Conservation (phyloP, 2,329 filamentous ascomycete genomes). For the Fusarium sp. region DNA sequence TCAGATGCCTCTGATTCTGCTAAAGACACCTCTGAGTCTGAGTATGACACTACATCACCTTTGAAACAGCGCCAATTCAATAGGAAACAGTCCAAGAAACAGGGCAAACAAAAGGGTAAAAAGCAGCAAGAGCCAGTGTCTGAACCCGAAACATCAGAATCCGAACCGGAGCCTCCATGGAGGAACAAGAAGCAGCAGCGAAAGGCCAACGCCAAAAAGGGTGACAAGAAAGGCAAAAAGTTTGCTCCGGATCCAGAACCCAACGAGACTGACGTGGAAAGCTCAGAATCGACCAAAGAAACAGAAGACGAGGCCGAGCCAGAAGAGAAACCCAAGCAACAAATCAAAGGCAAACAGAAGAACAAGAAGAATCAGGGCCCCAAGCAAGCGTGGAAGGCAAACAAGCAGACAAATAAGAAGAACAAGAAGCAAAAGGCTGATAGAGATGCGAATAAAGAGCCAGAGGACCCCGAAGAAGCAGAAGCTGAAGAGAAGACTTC, state of each 20-base stretch:
- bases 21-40: slow-evolving; percentile 35
- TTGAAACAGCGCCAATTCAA: slow-evolving; percentile 31
- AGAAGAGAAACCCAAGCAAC: slow-evolving; percentile 12
- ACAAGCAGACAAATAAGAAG: slow-evolving; percentile 16
- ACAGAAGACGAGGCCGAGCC: slow-evolving; percentile 25
- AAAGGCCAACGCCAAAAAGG: slow-evolving; percentile 23
- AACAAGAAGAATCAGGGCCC: slow-evolving; percentile 21
- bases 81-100: slow-evolving; percentile 35
- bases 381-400: slow-evolving; percentile 14
- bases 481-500: slow-evolving; percentile 13
- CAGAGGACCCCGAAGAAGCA: slow-evolving; percentile 13
- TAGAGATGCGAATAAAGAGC: slow-evolving; percentile 25
- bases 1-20: slow-evolving; percentile 42
- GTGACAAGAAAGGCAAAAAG: slow-evolving; percentile 10
- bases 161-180: slow-evolving; percentile 29
- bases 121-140: slow-evolving; percentile 17
- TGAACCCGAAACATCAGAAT: slow-evolving; percentile 28
- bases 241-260: slow-evolving; percentile 13
- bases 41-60: slow-evolving; percentile 17
- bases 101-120: slow-evolving; percentile 24
- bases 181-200: slow-evolving; percentile 26
- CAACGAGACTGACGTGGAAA: slow-evolving; percentile 27
- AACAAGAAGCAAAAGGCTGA: slow-evolving; percentile 27
- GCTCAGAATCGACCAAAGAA: slow-evolving; percentile 27
- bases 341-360: slow-evolving; percentile 26